Base-by-base conservation (phyloP, 768 basidiomycete genomes). In the Leccinum fibrillosum region DNA sequence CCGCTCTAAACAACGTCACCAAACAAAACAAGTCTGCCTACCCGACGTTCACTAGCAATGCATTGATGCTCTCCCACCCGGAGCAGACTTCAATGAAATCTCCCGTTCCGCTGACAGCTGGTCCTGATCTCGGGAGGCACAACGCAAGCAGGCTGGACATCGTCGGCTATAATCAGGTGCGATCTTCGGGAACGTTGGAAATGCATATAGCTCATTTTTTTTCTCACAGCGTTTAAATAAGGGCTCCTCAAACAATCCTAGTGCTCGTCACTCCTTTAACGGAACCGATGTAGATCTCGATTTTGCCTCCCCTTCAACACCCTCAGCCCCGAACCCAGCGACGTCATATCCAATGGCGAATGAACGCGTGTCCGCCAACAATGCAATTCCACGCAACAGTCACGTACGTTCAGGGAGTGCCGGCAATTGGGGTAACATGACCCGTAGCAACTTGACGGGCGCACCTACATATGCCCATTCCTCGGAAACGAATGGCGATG, bases 11-110 rank as follows among this genome's bases (percentile, higher is more conserved):
- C 59, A 78, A 80, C 10, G 72, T 82, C 49, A 76, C 83, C 32
- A 74, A 82, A 65, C 90, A 91, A 76, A 92, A 92, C 75, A 93
- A 93, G 72, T 92, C 90, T 9, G 90, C 90, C 1, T 92, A 89
- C 65, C 90, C 91, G 4, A 77, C 78, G 13, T 82, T 81, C 66
- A 66, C 81, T 23, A 72, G 76, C 57, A 82, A 82, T 58, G 72
- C 74, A 11, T 56, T 75, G 56, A 79, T 85, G 55, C 85, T 88
- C 55, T 69, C 74, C n/a, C 68, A 74, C 13, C 78, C 80, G 49
- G 88, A 89, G 48, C 84, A 83, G 51, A 72, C 80, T 26, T 74
- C 81, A 19, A 78, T 82, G 58, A 84, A 88, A 69, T 89, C 88
- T 21, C 89, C 90, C 56, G 87, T 85, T 51, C 91, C 90, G 35